Conservation (phyloP, 1,284 basidiomycete species). For the Gymnopus androsaceus region DNA sequence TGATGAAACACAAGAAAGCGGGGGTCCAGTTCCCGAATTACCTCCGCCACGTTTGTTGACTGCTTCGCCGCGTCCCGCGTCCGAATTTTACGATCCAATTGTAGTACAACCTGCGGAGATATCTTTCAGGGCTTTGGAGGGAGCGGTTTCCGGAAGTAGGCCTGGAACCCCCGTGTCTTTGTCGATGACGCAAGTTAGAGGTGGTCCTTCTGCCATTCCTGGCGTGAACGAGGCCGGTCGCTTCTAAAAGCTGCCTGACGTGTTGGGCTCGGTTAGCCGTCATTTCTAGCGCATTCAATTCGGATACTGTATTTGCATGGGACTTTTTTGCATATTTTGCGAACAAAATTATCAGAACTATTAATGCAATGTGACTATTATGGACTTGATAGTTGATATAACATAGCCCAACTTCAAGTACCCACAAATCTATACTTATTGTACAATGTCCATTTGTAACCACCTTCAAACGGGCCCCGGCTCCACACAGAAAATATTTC, state of each 20-base stretch:
- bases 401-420: too few relatives aligned
- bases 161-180: constrained; percentile 8
- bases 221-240: background rate
- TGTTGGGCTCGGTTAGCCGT: too few relatives aligned
- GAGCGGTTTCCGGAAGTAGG: constrained; percentile 1
- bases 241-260: background rate
- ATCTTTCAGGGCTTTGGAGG: constrained; percentile 6
- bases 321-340: too few relatives aligned
- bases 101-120: constrained; percentile 1
- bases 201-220: background rate
- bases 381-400: too few relatives aligned
- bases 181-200: background rate
- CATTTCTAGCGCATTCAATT: too few relatives aligned
- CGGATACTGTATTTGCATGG: too few relatives aligned
- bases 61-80: background rate
- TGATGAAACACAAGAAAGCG: constrained; percentile 1
- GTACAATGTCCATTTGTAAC: too few relatives aligned
- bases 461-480: too few relatives aligned
- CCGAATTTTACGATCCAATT: constrained; percentile 2
- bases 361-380: too few relatives aligned
- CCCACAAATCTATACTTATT: too few relatives aligned
- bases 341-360: too few relatives aligned
- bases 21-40: background rate
- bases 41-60: background rate
- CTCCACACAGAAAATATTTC: too few relatives aligned